Base-by-base conservation (phyloP, 495 filamentous ascomycete species). In the Aspergillus heteromorphus region DNA sequence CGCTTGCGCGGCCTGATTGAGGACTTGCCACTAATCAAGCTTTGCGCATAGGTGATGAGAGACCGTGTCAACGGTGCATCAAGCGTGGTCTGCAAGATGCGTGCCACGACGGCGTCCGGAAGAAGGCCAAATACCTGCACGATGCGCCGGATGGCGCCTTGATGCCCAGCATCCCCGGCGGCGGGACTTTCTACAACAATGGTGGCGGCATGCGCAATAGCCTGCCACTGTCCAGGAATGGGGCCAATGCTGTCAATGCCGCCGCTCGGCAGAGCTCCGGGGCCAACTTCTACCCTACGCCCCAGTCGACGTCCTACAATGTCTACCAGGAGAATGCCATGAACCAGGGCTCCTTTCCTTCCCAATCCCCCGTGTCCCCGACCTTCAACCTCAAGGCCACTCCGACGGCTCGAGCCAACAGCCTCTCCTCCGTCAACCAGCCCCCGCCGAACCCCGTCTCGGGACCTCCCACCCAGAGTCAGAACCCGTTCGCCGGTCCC, bases 41-140 rank as follows among this genome's bases (percentile, higher is more conserved):
- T 57, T 45, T 55, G 48, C 51, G 63, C 79, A 17, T 63, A 89
- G 86, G 86, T 64, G 87, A 90, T 58, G 91, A 98, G 67, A 80
- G 93, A 60, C 93, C 93, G 45, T 98, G 93, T 70, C 82, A 89
- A 62, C 81, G 93, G 64, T 98, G 93, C 71, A 89, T 96, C 56
- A 96, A 96, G 69, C 87, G 92, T 43, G 88, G 89, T 17, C 80
- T 97, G 42, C 87, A 89, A 56, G 89, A 96, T 67, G 81, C 80
- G 36, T 98, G 93, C 67, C 89, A 95, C 65, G 93, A 98, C 64
- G 93, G 93, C 40, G 90, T 96, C 36, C 87, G 93, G 55, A 97
- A 98, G 72, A 98, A 97, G 78, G 93, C 93, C 57, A 98, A 98
- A 69, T 98, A 98, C 74, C 86, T 98, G 45, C 92, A 96, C 71